Conservation (phyloP, 2,329 filamentous ascomycete genomes). For the Ophiocordyceps sinensis region DNA sequence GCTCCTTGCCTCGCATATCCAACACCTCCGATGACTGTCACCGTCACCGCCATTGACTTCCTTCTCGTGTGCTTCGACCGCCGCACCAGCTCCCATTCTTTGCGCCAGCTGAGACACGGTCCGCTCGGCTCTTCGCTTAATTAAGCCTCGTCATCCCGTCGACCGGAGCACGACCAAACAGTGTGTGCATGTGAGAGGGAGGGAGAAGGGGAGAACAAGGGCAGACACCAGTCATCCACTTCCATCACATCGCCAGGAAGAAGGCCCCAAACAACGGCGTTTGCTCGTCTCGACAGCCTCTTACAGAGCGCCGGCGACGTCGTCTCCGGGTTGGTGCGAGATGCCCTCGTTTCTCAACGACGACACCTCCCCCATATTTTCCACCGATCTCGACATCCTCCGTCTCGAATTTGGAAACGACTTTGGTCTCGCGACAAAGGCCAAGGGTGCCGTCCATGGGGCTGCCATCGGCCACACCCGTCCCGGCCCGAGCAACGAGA, state of each 20-base stretch:
- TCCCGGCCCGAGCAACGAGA: conserved; percentile 33
- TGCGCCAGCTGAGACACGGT: not conserved
- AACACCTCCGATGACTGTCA: conserved; percentile 1
- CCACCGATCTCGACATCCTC: conserved; percentile 26
- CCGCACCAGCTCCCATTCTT: not conserved
- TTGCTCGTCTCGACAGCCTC: not conserved
- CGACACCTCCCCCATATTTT: conserved; percentile 27
- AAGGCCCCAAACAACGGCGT: not conserved
- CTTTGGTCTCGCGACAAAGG: conserved; percentile 18
- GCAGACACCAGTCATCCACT: too few species aligned
- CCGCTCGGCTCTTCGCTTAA: not conserved
- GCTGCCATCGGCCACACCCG: conserved; percentile 23
- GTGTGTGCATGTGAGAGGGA: too few species aligned
- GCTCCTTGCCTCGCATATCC: not conserved
- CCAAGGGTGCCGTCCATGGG: conserved; percentile 19
- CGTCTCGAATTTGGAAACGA: conserved; percentile 27
- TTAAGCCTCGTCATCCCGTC: not conserved
- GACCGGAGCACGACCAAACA: not conserved
- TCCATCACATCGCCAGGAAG: too few species aligned
- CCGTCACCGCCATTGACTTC: not conserved
- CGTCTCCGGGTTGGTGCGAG: conserved; percentile 8
- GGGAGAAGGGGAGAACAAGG: too few species aligned
- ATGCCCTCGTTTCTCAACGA: conserved; percentile 43
- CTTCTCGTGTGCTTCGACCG: not conserved
- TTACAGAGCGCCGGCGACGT: not conserved